Percentiles rank a stretch among this genome's conserved stretches.
Conservation (phyloP, 768 basidiomycete genomes). For the Candolleomyces aberdarensis region DNA sequence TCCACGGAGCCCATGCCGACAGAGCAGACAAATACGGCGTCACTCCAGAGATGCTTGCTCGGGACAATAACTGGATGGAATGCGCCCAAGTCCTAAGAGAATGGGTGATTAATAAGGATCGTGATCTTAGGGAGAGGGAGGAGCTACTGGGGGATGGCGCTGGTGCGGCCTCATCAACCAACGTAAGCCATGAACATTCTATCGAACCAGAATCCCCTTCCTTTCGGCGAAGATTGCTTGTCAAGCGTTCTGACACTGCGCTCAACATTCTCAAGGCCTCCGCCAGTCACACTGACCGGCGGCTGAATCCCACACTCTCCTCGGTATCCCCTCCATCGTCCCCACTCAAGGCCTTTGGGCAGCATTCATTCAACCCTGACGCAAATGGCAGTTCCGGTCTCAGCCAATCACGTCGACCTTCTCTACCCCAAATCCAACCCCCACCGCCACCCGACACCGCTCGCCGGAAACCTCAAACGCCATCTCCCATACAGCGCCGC, state of each 20-base stretch:
- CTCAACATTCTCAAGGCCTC: conserved; percentile 50
- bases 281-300: conserved; percentile 26
- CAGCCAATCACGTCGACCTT: conserved; percentile 55
- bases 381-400: conserved; percentile 25
- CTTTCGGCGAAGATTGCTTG: conserved; percentile 52
- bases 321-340: conserved; percentile 38
- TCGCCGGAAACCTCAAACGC: conserved; percentile 33
- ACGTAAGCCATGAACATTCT: conserved; percentile 14
- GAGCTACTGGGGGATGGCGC: conserved; percentile 17
- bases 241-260: conserved; percentile 79
- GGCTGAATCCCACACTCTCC: conserved; percentile 13
- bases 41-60: conserved; percentile 82
- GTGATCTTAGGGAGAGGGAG: conserved; percentile 55
- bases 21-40: conserved; percentile 88
- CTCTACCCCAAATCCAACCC: conserved; percentile 56
- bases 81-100: conserved; percentile 72
- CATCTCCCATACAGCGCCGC: conserved; percentile 39
- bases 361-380: conserved; percentile 43
- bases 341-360: conserved; percentile 38
- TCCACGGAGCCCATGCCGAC: conserved; percentile 79
- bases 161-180: conserved; percentile 12
- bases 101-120: conserved; percentile 62
- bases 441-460: conserved; percentile 19
- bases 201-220: conserved; percentile 25
- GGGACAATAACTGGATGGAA: conserved; percentile 74